phyloP scores from a whole-genome alignment of 345 rosid species.

The Boechera stricta region DNA sequence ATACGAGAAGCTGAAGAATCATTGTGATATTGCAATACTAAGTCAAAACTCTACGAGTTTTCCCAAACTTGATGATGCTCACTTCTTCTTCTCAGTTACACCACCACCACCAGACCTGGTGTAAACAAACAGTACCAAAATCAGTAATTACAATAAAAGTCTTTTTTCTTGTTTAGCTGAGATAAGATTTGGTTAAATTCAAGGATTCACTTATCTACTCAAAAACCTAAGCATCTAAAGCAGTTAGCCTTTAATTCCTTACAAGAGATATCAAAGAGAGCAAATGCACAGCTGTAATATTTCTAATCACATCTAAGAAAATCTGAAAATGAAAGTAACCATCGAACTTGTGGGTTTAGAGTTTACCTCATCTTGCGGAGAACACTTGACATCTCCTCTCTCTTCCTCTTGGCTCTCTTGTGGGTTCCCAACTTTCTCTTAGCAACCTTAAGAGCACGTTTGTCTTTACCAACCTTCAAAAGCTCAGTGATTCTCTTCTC shows the following conservation, averaged over 20 bases:
- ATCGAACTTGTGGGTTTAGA: neutral
- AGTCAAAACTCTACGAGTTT: neutral
- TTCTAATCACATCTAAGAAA: neutral
- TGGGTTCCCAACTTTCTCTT: conserved; percentile 51
- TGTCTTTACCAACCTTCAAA: conserved; percentile 48
- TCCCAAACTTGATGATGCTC: conserved; percentile 9
- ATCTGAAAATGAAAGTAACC: neutral
- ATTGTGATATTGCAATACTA: neutral
- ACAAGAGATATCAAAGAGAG: too few species aligned
- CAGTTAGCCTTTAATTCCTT: neutral
- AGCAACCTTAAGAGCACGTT: conserved; percentile 50
- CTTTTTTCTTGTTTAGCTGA: neutral
- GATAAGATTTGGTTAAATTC: neutral
- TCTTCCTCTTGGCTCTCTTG: conserved; percentile 53
- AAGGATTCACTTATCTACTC: neutral
- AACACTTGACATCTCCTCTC: conserved; percentile 52
- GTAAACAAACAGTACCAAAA: neutral
- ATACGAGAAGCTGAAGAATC: neutral
- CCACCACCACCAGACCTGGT: conserved; percentile 50
- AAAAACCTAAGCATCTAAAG: neutral
- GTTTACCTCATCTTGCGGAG: conserved; percentile 47
- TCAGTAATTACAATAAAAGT: neutral
- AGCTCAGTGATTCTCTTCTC: conserved; percentile 52
- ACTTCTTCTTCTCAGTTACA: conserved; percentile 46
- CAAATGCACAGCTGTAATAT: too few species aligned